These are phyloP conservation scores for Fusarium sp. DNA, from an alignment of 2,329 filamentous ascomycete species.

Conservation along the genomic window DNA sequence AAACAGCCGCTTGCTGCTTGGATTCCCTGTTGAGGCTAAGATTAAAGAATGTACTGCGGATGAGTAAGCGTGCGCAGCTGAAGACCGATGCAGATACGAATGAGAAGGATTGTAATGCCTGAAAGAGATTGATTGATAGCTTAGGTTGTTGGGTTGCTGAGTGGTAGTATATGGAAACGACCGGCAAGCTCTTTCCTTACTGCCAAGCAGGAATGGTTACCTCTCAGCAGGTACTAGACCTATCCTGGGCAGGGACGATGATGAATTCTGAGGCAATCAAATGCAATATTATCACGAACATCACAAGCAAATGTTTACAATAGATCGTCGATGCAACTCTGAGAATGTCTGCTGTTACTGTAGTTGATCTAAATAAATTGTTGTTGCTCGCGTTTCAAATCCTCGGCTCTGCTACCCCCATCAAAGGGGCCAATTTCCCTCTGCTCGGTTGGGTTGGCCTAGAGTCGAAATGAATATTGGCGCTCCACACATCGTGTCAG, in stretches of 20 bases:
- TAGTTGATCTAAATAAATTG: constrained; percentile 35
- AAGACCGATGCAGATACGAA: constrained; percentile 13
- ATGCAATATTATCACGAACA: neutral
- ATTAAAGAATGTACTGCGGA: constrained; percentile 23
- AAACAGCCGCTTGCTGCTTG: constrained; percentile 33
- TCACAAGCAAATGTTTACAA: neutral
- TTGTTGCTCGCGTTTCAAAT: constrained; percentile 31
- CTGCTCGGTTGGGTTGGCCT: constrained; percentile 29
- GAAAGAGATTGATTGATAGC: constrained; percentile 3
- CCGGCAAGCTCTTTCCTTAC: constrained; percentile 11
- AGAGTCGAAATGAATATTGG: constrained; percentile 29
- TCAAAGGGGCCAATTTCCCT: constrained; percentile 34
- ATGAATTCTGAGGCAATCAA: constrained; percentile 8
- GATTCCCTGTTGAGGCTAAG: constrained; percentile 36
- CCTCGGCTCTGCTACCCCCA: constrained; percentile 24
- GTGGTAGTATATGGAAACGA: constrained; percentile 11
- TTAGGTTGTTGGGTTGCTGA: constrained; percentile 21
- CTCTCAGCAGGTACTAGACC: neutral
- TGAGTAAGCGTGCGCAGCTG: constrained; percentile 22
- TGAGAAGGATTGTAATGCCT: constrained; percentile 33
- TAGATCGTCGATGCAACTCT: neutral
- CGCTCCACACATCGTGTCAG: constrained; percentile 43
- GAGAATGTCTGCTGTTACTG: constrained; percentile 18
- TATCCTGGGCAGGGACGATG: neutral
- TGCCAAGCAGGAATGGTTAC: constrained; percentile 5